Base-by-base conservation (phyloP, 1,284 basidiomycete species). In the Coniophora puteana region DNA sequence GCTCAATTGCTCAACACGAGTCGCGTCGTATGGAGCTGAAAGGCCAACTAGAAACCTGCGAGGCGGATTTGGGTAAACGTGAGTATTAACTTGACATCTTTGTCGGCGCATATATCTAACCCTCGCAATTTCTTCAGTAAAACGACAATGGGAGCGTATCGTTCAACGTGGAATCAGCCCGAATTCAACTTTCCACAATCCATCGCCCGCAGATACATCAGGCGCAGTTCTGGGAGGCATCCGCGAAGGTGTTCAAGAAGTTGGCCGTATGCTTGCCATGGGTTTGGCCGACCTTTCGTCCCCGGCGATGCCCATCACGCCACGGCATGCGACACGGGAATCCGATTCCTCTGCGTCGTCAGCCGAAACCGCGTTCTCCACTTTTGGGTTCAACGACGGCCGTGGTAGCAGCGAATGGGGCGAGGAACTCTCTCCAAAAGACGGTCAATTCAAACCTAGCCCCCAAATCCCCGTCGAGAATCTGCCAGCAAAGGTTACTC, bases 1-100 rank as follows among this genome's bases (percentile, higher is more conserved):
- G 74, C 16, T 82, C 80, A 51, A 88, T 88, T 37, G 83, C 84
- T 0, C 82, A 86, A 62, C 86, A 88, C 51, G 84, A 86, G 56
- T 75, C 80, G 2, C 81, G 78, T 58, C 85, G 81, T 49, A 69
- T 86, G 24, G 83, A 88, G 45, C 66, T 87, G 28, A 74, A 82
- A 12, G 74, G 78, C 2, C 81, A 84, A 51, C 69, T 86, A 5
- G 70, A 71, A 5, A 54, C 63, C 8, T 80, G 85, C 50, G 83
- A 88, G 62, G 69, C 72, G 1, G 84, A 86, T 55, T 71, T 87
- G 1, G 51, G 71, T 0, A 70, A 79, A 53, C 63, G 73, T 74
- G 51, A 34, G 69, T 62, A 3, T 24, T 21, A 35, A 24, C 18
- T 21, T 24, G 12, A 10, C 22, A 25, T 18, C n/a, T 31, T n/a